Percentiles rank a stretch among this genome's conserved stretches.
phyloP scores from a whole-genome alignment of 2,329 filamentous ascomycete genomes.

The Clarireedia homoeocarpa region DNA sequence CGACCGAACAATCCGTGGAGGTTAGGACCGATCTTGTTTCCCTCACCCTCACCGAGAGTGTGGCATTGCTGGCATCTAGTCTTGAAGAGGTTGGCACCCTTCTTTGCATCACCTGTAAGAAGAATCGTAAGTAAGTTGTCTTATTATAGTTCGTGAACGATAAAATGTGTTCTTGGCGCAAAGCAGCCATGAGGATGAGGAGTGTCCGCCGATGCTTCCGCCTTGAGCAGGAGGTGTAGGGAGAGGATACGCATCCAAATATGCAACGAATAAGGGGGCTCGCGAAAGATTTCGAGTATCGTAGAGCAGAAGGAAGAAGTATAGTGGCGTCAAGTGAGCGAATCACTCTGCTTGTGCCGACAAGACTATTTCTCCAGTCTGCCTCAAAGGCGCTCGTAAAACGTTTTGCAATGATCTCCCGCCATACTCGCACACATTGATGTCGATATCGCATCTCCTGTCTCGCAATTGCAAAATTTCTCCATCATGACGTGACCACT shows the following conservation, averaged over 20 bases:
- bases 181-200: not conserved
- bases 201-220: not conserved
- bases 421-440: not conserved
- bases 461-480: constrained; percentile 1
- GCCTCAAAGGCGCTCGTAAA: not conserved
- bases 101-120: constrained; percentile 72
- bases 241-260: too few species aligned
- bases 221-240: not conserved
- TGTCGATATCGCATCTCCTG: not conserved
- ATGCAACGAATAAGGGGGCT: too few species aligned
- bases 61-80: constrained; percentile 98
- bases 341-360: not conserved
- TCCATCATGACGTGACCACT: not conserved
- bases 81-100: constrained; percentile 99
- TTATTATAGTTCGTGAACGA: not conserved
- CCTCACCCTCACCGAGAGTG: constrained; percentile 81
- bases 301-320: not conserved
- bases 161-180: not conserved
- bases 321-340: not conserved
- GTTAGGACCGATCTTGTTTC: constrained; percentile 97
- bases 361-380: not conserved
- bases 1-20: constrained; percentile 97
- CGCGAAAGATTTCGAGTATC: not conserved
- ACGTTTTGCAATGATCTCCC: not conserved
- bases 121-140: not conserved